Percentiles rank a stretch among this genome's conserved stretches.
Evolutionary conservation across 441 rosid genomes (phyloP).

Genomic region (Francoa sonchifolia): DNA sequence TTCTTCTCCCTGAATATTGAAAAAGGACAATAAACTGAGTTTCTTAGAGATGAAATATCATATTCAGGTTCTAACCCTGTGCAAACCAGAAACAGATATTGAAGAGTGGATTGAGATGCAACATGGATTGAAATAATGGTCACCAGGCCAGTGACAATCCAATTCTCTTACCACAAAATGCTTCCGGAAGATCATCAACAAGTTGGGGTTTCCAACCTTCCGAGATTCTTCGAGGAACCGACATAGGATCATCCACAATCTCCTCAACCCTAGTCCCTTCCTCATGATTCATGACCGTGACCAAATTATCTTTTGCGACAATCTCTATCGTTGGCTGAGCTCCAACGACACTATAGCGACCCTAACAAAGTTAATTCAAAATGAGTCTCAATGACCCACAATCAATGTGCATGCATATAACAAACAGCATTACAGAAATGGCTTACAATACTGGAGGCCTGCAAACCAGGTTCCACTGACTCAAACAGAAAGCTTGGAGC

Average conservation of each 20-base stretch:
- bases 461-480: constrained; percentile 71
- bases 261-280: constrained; percentile 49
- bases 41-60: background rate
- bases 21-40: background rate
- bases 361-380: constrained; percentile 29
- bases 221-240: constrained; percentile 66
- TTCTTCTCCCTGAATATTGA: background rate
- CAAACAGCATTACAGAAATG: constrained; percentile 4
- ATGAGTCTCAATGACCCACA: background rate
- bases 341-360: constrained; percentile 81
- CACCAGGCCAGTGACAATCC: background rate
- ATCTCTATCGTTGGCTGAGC: constrained; percentile 88
- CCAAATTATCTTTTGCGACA: constrained; percentile 70
- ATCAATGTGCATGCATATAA: background rate
- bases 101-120: background rate
- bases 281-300: constrained; percentile 68
- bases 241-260: constrained; percentile 82
- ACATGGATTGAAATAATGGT: background rate
- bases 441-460: constrained; percentile 50
- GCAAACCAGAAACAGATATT: background rate
- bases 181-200: constrained; percentile 73
- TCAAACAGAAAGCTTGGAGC: constrained; percentile 94
- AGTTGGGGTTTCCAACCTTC: constrained; percentile 78
- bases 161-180: constrained; percentile 53
- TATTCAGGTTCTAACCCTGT: background rate